These are phyloP conservation scores for Psilocybe cyanescens DNA, from an alignment of 768 basidiomycete species.

Conservation along the genomic window DNA sequence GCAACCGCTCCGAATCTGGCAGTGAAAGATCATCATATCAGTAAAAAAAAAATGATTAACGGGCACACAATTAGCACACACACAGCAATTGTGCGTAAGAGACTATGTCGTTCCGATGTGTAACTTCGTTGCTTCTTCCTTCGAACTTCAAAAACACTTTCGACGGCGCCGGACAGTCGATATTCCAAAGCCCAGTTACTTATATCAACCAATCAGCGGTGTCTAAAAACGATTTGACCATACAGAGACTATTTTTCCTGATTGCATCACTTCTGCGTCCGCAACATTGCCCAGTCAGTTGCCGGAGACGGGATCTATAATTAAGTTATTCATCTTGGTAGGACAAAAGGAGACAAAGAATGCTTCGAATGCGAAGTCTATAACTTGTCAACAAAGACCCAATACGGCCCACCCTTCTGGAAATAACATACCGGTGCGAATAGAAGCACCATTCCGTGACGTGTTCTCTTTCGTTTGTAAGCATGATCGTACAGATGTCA, in stretches of 20 bases:
- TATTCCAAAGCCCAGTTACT: neutral
- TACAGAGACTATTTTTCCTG: conserved; percentile 14
- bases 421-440: conserved; percentile 24
- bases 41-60: neutral
- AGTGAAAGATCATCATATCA: neutral
- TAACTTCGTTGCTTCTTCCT: neutral
- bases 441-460: conserved; percentile 20
- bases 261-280: conserved; percentile 14
- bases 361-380: conserved; percentile 17
- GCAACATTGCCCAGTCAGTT: conserved; percentile 6
- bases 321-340: conserved; percentile 16
- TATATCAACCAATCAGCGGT: conserved; percentile 13
- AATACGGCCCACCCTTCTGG: conserved; percentile 14
- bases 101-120: neutral
- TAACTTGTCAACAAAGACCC: conserved; percentile 17
- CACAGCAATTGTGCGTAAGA: neutral
- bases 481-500: conserved; percentile 9
- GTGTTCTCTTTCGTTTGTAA: conserved; percentile 10
- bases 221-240: conserved; percentile 8
- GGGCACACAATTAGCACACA: neutral
- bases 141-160: neutral
- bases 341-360: conserved; percentile 6
- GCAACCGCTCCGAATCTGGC: neutral
- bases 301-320: conserved; percentile 6
- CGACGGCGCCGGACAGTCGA: neutral